Evolutionary conservation across 1,139 yeast species (phyloP).

Genomic region (Yamadazyma dushanensis): DNA sequence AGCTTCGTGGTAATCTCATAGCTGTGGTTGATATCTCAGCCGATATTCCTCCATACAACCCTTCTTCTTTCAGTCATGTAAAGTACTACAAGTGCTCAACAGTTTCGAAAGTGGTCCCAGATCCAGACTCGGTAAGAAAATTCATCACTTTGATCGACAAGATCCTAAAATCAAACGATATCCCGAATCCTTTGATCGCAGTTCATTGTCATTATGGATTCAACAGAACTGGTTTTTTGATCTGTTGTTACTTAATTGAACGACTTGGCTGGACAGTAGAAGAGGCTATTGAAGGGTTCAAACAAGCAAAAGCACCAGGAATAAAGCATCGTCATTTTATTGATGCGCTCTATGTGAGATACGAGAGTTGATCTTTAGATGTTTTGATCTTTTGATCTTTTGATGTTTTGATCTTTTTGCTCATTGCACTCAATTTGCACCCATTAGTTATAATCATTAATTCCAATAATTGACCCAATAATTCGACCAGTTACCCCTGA

Average conservation of each 20-base stretch:
- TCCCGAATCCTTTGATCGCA: constrained; percentile 45
- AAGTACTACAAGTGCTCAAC: constrained; percentile 73
- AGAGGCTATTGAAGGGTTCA: constrained; percentile 65
- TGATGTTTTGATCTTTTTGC: no score
- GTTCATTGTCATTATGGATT: constrained; percentile 85
- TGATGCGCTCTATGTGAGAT: constrained; percentile 70
- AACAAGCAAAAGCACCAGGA: constrained; percentile 63
- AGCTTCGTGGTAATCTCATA: constrained; percentile 38
- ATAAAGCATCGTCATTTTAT: constrained; percentile 77
- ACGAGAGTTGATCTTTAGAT: constrained; percentile 30
- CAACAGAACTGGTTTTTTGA: constrained; percentile 74
- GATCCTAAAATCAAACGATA: constrained; percentile 30
- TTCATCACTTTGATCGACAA: constrained; percentile 57
- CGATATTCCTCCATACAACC: constrained; percentile 75
- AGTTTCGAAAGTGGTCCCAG: constrained; percentile 77
- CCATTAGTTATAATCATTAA: no score
- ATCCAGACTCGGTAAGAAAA: constrained; percentile 55
- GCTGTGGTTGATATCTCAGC: constrained; percentile 75
- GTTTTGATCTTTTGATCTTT: no score
- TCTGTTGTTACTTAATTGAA: constrained; percentile 70
- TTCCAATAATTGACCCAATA: no score
- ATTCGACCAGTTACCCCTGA: no score
- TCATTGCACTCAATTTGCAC: no score
- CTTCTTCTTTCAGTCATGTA: constrained; percentile 52
- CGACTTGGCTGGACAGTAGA: constrained; percentile 57